A percentile compares a stretch with the other conserved stretches of the same genome.
phyloP scores from a whole-genome alignment of 768 basidiomycete species.

The Leccinum arenicola region DNA sequence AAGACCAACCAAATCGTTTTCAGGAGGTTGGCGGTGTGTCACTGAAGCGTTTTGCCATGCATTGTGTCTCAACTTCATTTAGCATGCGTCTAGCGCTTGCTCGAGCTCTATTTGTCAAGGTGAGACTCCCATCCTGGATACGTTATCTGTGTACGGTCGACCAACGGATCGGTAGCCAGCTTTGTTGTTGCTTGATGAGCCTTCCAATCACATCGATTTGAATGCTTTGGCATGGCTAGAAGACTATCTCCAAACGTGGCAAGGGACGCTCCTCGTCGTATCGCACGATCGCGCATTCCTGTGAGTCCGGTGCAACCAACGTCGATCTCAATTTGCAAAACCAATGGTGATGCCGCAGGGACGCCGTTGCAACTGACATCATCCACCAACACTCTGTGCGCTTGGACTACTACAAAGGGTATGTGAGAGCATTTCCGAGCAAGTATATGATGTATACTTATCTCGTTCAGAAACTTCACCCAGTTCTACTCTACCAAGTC shows the following conservation, averaged over 20 bases:
- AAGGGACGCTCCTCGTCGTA: slow-evolving; percentile 90
- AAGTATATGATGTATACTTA: not conserved
- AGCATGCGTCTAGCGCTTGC: slow-evolving; percentile 97
- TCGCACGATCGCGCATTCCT: slow-evolving; percentile 98
- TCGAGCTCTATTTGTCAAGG: slow-evolving; percentile 95
- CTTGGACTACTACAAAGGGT: slow-evolving; percentile 98
- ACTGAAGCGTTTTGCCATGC: not conserved
- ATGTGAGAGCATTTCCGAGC: slow-evolving; percentile 9
- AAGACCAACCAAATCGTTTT: slow-evolving; percentile 80
- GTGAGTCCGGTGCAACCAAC: slow-evolving; percentile 36
- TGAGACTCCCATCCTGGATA: slow-evolving; percentile 16
- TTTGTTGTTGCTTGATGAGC: slow-evolving; percentile 84
- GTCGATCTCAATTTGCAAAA: not conserved
- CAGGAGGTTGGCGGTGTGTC: slow-evolving; percentile 87
- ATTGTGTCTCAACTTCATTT: not conserved
- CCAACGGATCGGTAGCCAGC: slow-evolving; percentile 47
- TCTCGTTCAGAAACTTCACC: slow-evolving; percentile 75
- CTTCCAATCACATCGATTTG: slow-evolving; percentile 96
- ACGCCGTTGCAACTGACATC: slow-evolving; percentile 97
- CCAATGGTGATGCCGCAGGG: slow-evolving; percentile 41
- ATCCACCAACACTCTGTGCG: slow-evolving; percentile 93
- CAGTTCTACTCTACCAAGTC: slow-evolving; percentile 99
- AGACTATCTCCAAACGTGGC: slow-evolving; percentile 96
- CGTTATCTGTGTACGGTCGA: not conserved
- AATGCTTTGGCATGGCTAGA: slow-evolving; percentile 98